Base-by-base conservation (phyloP, 495 filamentous ascomycete genomes). In the Lophiotrema nucula region DNA sequence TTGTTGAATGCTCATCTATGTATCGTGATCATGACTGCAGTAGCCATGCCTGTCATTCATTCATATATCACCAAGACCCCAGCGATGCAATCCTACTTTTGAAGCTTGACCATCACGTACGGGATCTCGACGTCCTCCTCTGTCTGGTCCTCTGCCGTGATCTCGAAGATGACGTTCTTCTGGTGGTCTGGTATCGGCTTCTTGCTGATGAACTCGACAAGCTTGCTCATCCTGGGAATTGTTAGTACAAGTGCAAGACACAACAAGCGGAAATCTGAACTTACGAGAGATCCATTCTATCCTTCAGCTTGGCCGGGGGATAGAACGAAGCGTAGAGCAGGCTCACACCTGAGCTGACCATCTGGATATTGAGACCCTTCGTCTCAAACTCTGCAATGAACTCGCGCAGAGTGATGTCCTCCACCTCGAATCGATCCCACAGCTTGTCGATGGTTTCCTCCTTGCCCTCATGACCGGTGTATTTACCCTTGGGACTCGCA, bases 61-160 rank as follows among this genome's bases (percentile, higher is more conserved):
- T n/a, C n/a, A n/a, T n/a, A n/a, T 4, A 47, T 26, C 33, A 42
- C 22, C 15, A 22, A 35, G 31, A 35, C 8, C 8, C 8, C 15
- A 35, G 31, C 31, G 8, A 35, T 18, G 21, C 12, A 39, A 10
- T 12, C 33, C 62, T 71, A 72, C 62, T 72, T 70, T 28, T 55
- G 44, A 66, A 85, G 71, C 77, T 86, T 90, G 64, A 95, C 83
- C 87, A 92, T 96, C 67, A 97, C 89, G 71, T 96, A 97, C 6
- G 95, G 95, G 62, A 97, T 86, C 75, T 99, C 95, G 4, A 97
- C 92, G 73, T 99, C 95, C 76, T 97, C 89, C 52, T 87, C 93
- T 1, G 83, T 87, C 67, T 82, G 74, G 66, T 97, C 95, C 70
- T 99, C 95, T 4, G 87, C 89, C 11, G 90, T 93, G 64, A 97